These are phyloP conservation scores for Malassezia obtusa DNA, from an alignment of 1,284 basidiomycete species.

Conservation along the genomic window DNA sequence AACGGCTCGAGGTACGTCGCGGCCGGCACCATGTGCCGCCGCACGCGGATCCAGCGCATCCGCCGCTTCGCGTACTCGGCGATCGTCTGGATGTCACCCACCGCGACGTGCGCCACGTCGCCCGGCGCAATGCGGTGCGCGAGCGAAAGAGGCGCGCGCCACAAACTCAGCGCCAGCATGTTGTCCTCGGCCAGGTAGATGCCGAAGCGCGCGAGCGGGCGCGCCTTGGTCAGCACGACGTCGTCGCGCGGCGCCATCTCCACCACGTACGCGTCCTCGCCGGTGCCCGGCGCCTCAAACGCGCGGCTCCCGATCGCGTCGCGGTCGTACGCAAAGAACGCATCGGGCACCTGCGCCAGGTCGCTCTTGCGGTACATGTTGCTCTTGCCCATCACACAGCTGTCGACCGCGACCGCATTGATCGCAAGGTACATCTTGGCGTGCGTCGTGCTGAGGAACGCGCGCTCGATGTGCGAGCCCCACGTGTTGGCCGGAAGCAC, in stretches of 20 bases:
- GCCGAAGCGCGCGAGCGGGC: slow-evolving; percentile 41
- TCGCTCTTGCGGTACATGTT: slow-evolving; percentile 86
- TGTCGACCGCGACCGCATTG: slow-evolving; percentile 72
- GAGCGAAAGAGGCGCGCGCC: slow-evolving; percentile 31
- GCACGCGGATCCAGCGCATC: slow-evolving; percentile 47
- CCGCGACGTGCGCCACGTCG: slow-evolving; percentile 38
- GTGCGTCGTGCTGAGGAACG: slow-evolving; percentile 91
- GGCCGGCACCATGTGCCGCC: slow-evolving; percentile 41
- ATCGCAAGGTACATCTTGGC: slow-evolving; percentile 99
- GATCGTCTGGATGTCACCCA: slow-evolving; percentile 43
- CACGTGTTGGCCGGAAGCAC: slow-evolving; percentile 54
- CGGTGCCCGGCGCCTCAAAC: slow-evolving; percentile 22
- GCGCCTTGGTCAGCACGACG: slow-evolving; percentile 14
- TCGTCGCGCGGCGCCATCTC: background rate
- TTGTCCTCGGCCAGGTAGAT: slow-evolving; percentile 48
- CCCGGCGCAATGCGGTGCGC: slow-evolving; percentile 30
- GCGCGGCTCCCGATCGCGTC: slow-evolving; percentile 37
- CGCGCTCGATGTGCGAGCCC: slow-evolving; percentile 79
- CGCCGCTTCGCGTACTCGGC: slow-evolving; percentile 35
- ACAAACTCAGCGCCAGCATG: slow-evolving; percentile 44
- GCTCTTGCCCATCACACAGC: slow-evolving; percentile 94
- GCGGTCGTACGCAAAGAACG: slow-evolving; percentile 32
- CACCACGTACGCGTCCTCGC: slow-evolving; percentile 6
- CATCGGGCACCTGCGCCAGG: slow-evolving; percentile 55
- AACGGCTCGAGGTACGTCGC: slow-evolving; percentile 43